A percentile compares a stretch with the other conserved stretches of the same genome.
These are phyloP conservation scores for Agapanthus africanus DNA, from an alignment of 106 monocot genomes.

Conservation along the genomic window DNA sequence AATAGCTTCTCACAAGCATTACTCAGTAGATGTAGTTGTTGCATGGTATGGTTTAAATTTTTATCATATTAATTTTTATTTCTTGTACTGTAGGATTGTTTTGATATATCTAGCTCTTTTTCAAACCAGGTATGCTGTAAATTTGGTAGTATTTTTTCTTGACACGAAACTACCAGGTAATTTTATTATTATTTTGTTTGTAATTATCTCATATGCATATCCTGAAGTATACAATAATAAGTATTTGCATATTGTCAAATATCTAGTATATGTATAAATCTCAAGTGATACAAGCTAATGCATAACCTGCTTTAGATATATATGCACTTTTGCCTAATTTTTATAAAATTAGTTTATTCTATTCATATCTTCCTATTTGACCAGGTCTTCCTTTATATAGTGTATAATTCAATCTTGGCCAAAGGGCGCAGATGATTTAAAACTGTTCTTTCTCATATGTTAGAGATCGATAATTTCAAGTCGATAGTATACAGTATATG, in stretches of 20 bases:
- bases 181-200: slow-evolving; percentile 2
- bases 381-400: not conserved
- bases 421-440: too few relatives aligned
- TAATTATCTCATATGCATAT: not conserved
- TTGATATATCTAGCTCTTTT: not conserved
- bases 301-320: not conserved
- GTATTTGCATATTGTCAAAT: not conserved
- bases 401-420: not conserved
- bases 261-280: not conserved
- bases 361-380: not conserved
- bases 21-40: slow-evolving; percentile 81
- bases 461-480: too few relatives aligned
- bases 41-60: slow-evolving; percentile 45
- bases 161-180: slow-evolving; percentile 73
- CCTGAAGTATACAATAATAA: not conserved
- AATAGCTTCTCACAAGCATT: slow-evolving; percentile 83
- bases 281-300: too few relatives aligned
- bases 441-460: too few relatives aligned
- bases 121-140: slow-evolving; percentile 73
- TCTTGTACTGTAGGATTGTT: not conserved
- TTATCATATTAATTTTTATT: not conserved
- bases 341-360: not conserved
- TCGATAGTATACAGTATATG: too few relatives aligned
- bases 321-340: not conserved
- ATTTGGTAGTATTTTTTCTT: slow-evolving; percentile 84